Conservation (phyloP, 179 eudicot species). For the Camellia oleifera region DNA sequence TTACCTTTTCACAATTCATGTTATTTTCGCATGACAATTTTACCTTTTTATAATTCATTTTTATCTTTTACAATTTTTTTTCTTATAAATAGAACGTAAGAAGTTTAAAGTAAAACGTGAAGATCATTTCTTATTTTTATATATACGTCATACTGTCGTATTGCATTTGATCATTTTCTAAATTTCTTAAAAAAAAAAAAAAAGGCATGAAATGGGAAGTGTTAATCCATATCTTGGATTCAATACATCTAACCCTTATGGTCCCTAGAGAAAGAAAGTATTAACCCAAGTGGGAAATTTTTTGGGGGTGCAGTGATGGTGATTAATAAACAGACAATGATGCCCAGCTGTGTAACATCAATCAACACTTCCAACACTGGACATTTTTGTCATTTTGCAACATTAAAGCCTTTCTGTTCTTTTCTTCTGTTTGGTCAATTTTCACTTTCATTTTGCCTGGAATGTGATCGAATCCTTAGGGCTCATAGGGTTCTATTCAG, state of each 20-base stretch:
- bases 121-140: no score
- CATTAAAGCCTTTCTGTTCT: slow-evolving; percentile 16
- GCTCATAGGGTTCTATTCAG: neutral
- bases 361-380: slow-evolving; percentile 1
- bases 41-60: no score
- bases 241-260: neutral
- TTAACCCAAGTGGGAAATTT: neutral
- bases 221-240: neutral
- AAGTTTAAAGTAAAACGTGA: no score
- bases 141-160: no score
- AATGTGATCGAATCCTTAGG: neutral
- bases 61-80: no score
- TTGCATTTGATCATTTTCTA: no score
- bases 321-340: slow-evolving; percentile 21
- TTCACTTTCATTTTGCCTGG: neutral
- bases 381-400: slow-evolving; percentile 29
- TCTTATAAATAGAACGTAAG: no score
- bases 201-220: neutral
- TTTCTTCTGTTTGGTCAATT: slow-evolving; percentile 29
- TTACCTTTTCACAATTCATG: no score
- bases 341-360: slow-evolving; percentile 26
- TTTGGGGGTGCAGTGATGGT: slow-evolving; percentile 3
- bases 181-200: neutral
- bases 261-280: slow-evolving; percentile 12
- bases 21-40: no score